These are phyloP conservation scores for Mucor piriformis DNA, from an alignment of 371 early-diverging fungal genomes.

Conservation along the genomic window DNA sequence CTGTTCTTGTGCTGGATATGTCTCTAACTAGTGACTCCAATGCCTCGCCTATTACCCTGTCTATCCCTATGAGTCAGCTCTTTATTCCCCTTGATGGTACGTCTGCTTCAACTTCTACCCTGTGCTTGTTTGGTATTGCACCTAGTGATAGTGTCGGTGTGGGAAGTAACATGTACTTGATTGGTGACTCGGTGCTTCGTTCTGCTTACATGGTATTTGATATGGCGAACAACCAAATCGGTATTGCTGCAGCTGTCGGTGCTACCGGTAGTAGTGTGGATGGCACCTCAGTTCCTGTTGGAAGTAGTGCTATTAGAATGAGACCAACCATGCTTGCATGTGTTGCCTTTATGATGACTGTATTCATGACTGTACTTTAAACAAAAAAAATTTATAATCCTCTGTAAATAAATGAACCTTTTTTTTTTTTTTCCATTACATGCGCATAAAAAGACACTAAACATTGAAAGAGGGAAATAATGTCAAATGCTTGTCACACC, in stretches of 20 bases:
- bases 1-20: slow-evolving; percentile 27
- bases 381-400: no score
- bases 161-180: slow-evolving; percentile 26
- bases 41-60: slow-evolving; percentile 25
- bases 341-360: not conserved
- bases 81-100: slow-evolving; percentile 40
- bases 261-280: slow-evolving; percentile 25
- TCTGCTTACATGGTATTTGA: slow-evolving; percentile 49
- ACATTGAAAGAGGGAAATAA: no score
- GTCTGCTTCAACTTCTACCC: slow-evolving; percentile 12
- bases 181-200: slow-evolving; percentile 45
- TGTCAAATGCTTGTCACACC: no score
- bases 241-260: slow-evolving; percentile 43
- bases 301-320: not conserved
- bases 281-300: slow-evolving; percentile 16
- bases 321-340: slow-evolving; percentile 3
- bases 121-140: slow-evolving; percentile 54
- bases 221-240: slow-evolving; percentile 36
- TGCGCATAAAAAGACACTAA: no score
- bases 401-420: not conserved
- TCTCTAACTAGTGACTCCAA: slow-evolving; percentile 4
- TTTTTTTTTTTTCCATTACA: no score
- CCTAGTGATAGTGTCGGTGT: slow-evolving; percentile 12
- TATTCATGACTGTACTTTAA: no score
- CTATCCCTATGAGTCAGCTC: slow-evolving; percentile 37